These are phyloP conservation scores for Deinandra increscens DNA, from an alignment of 129 eudicot genomes.

Conservation along the genomic window DNA sequence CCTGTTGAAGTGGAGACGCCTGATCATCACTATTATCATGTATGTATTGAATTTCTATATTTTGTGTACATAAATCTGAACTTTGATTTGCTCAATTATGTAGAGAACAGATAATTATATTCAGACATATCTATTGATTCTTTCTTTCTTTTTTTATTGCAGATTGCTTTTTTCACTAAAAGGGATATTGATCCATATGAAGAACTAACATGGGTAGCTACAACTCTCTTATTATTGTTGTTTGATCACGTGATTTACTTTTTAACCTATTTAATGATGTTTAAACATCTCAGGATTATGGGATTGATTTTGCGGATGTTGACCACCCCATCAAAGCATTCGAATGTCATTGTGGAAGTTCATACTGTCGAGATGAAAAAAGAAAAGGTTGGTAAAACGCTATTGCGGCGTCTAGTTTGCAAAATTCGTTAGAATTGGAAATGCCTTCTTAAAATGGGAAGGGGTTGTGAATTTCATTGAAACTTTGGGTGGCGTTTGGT, in stretches of 20 bases:
- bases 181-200: constrained; percentile 56
- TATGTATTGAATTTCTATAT: constrained; percentile 31
- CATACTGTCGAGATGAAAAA: constrained; percentile 46
- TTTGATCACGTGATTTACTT: background rate
- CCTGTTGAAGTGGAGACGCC: constrained; percentile 82
- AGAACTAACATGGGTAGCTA: constrained; percentile 88
- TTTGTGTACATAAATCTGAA: background rate
- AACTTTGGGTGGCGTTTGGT: too few relatives aligned
- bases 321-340: constrained; percentile 72
- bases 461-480: too few relatives aligned
- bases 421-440: too few relatives aligned
- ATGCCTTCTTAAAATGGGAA: too few relatives aligned
- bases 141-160: constrained; percentile 39
- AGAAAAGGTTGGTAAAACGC: constrained; percentile 33
- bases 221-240: background rate
- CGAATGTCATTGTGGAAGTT: constrained; percentile 53
- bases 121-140: background rate
- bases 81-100: background rate
- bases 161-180: constrained; percentile 88
- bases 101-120: background rate
- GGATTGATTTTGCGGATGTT: constrained; percentile 61
- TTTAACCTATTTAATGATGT: background rate
- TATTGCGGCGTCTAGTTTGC: background rate
- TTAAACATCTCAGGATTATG: constrained; percentile 54
- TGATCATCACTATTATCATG: constrained; percentile 87